Conservation (phyloP, 441 rosid species). For the Monsonia emarginata region DNA sequence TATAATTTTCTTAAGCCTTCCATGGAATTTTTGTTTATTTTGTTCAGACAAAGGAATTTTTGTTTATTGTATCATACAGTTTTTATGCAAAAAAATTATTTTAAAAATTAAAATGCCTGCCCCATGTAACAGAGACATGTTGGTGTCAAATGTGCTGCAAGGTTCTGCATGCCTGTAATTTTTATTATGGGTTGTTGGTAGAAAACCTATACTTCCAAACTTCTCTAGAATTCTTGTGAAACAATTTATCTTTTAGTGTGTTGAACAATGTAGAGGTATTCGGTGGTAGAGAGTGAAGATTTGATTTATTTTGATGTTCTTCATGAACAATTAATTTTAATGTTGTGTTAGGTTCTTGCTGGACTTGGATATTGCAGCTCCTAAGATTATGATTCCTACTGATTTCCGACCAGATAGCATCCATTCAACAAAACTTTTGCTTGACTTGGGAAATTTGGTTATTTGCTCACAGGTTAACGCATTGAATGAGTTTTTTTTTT, state of each 20-base stretch:
- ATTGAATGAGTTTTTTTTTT: slow-evolving; percentile 15
- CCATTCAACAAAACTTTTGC: slow-evolving; percentile 78
- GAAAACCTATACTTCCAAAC: neutral
- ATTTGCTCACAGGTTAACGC: slow-evolving; percentile 70
- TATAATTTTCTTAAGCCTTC: neutral
- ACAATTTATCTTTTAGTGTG: neutral
- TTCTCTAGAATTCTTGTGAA: neutral
- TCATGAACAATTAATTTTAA: slow-evolving; percentile 10
- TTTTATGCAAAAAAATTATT: neutral
- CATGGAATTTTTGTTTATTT: neutral
- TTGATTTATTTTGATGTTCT: neutral
- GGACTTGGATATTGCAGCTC: slow-evolving; percentile 98
- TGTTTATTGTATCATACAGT: neutral
- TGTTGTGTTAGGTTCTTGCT: slow-evolving; percentile 62
- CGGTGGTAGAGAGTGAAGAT: neutral
- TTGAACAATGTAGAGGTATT: neutral
- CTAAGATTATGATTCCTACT: slow-evolving; percentile 94
- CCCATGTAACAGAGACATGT: neutral
- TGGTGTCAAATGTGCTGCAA: neutral
- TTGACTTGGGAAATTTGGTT: slow-evolving; percentile 90
- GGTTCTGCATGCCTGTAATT: neutral
- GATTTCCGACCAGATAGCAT: slow-evolving; percentile 64
- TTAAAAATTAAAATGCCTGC: neutral
- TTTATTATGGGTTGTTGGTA: neutral
- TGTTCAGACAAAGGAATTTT: too few relatives aligned